A percentile compares a stretch with the other conserved stretches of the same genome.
These are phyloP conservation scores for Botrytis galanthina DNA, from an alignment of 2,329 filamentous ascomycete species.

Conservation along the genomic window DNA sequence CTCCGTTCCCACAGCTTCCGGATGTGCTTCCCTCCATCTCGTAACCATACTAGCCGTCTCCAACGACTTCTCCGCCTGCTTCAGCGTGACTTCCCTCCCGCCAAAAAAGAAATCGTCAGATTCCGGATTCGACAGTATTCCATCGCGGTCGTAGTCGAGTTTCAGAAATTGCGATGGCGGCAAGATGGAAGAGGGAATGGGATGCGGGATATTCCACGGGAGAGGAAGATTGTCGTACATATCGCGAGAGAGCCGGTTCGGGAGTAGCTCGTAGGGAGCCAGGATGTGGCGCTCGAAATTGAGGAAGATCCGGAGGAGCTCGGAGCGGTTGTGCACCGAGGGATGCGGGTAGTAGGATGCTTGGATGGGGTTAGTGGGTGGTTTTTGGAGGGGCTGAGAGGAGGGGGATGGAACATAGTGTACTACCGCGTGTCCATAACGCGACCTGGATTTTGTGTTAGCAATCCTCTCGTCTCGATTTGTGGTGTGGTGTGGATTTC, in stretches of 20 bases:
- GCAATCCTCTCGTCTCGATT: background rate
- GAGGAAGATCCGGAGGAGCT: slow-evolving; percentile 41
- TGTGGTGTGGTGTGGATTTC: fast-evolving
- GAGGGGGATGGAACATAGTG: background rate
- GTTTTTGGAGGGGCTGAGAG: background rate
- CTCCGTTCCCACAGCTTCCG: slow-evolving; percentile 40
- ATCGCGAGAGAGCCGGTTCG: slow-evolving; percentile 41
- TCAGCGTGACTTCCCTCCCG: slow-evolving; percentile 18
- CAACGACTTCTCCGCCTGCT: slow-evolving; percentile 32
- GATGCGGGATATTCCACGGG: slow-evolving; percentile 43
- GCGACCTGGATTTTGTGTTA: background rate
- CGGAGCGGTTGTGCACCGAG: slow-evolving; percentile 40
- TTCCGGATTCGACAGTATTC: slow-evolving; percentile 31
- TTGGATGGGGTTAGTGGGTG: background rate
- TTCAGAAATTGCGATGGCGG: slow-evolving; percentile 38
- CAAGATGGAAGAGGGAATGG: slow-evolving; percentile 35
- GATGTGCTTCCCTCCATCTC: slow-evolving; percentile 42
- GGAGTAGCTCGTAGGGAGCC: slow-evolving; percentile 39
- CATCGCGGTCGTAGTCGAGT: slow-evolving; percentile 41
- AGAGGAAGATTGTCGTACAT: slow-evolving; percentile 44
- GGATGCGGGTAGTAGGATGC: slow-evolving; percentile 31
- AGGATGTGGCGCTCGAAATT: slow-evolving; percentile 41
- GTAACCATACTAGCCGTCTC: slow-evolving; percentile 42
- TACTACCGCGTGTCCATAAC: slow-evolving; percentile 5
- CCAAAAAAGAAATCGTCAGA: slow-evolving; percentile 35